Percentiles rank a stretch among this genome's conserved stretches.
Evolutionary conservation across 306 rosid species (phyloP).

Genomic region (Lupinus albus): DNA sequence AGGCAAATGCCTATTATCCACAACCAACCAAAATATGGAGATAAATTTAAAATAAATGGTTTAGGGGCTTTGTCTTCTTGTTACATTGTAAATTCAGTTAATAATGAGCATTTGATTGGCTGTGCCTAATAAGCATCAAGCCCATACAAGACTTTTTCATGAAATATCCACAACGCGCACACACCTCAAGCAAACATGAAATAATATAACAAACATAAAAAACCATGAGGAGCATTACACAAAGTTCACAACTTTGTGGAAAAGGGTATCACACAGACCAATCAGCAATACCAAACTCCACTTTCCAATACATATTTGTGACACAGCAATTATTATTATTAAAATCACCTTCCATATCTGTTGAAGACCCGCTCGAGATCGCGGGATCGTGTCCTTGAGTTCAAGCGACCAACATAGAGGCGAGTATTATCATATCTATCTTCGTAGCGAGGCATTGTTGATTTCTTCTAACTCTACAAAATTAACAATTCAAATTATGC

Average conservation of each 20-base stretch:
- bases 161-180: neutral
- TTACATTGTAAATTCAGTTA: too few species aligned
- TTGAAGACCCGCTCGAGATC: conserved; percentile 61
- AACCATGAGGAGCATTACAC: neutral
- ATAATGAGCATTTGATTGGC: too few species aligned
- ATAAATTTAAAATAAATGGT: too few species aligned
- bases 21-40: too few species aligned
- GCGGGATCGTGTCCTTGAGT: conserved; percentile 60
- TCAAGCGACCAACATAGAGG: conserved; percentile 63
- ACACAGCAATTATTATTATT: neutral
- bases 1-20: too few species aligned
- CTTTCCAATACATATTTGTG: neutral
- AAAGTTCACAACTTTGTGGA: conserved; percentile 8
- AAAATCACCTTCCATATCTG: conserved; percentile 66
- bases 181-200: neutral
- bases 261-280: neutral
- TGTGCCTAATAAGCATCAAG: too few species aligned
- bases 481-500: neutral
- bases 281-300: neutral
- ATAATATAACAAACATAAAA: neutral
- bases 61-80: too few species aligned
- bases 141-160: neutral
- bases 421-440: conserved; percentile 63
- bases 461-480: conserved; percentile 36
- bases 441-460: conserved; percentile 68